Evolutionary conservation across 2,329 filamentous ascomycete genomes (phyloP).

Genomic region (Neonectria magnoliae): DNA sequence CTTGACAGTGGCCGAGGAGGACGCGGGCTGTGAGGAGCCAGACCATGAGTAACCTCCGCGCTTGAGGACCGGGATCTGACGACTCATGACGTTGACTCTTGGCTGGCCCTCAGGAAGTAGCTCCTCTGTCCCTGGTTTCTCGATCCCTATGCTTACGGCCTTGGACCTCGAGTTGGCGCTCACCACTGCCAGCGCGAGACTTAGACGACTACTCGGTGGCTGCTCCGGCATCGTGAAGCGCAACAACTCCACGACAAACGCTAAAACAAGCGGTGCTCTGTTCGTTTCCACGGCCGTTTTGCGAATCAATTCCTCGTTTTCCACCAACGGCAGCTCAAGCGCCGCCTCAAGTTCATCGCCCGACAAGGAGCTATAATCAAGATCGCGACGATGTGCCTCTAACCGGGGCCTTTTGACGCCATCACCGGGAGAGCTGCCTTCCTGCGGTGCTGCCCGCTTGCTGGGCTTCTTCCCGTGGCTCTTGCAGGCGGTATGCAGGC

Average conservation of each 20-base stretch:
- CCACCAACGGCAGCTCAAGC: constrained; percentile 66
- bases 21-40: constrained; percentile 29
- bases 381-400: constrained; percentile 47
- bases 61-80: constrained; percentile 79
- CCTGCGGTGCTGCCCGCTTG: constrained; percentile 45
- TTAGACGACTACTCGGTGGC: constrained; percentile 83
- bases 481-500: constrained; percentile 65
- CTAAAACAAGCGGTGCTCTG: constrained; percentile 82
- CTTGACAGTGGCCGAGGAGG: constrained; percentile 29
- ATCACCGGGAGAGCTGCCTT: constrained; percentile 23
- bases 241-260: constrained; percentile 78
- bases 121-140: constrained; percentile 74
- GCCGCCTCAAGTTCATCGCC: constrained; percentile 71
- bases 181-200: constrained; percentile 84
- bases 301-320: constrained; percentile 68
- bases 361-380: constrained; percentile 54
- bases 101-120: constrained; percentile 82
- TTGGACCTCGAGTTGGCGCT: constrained; percentile 83
- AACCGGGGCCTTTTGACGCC: constrained; percentile 46
- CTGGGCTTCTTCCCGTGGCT: constrained; percentile 56
- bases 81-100: constrained; percentile 74
- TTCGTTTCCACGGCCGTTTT: constrained; percentile 75
- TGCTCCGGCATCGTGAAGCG: constrained; percentile 88
- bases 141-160: constrained; percentile 78
- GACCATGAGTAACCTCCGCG: constrained; percentile 73